phyloP scores from a whole-genome alignment of 306 rosid species.

The Cicer judaicum region DNA sequence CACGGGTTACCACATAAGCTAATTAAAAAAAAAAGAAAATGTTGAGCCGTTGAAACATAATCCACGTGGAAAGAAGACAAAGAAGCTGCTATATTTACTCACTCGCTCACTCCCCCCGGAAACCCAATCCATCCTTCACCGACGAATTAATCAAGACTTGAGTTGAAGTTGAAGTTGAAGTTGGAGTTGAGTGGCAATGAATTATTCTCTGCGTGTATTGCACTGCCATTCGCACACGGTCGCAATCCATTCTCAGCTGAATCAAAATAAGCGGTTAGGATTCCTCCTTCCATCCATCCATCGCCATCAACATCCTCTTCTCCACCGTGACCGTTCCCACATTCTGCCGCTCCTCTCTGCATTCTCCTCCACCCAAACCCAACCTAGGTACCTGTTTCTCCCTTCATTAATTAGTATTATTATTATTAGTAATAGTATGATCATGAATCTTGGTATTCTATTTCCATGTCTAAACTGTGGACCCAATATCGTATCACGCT shows the following conservation, averaged over 20 bases:
- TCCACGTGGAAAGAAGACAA: conserved; percentile 34
- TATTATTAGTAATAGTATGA: neutral
- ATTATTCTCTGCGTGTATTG: conserved; percentile 51
- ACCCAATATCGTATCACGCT: neutral
- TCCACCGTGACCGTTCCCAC: neutral
- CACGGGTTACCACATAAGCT: no score
- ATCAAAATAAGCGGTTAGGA: conserved; percentile 19
- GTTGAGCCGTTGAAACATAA: conserved; percentile 41
- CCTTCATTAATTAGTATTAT: no score
- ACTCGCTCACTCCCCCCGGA: neutral
- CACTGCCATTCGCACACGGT: conserved; percentile 37
- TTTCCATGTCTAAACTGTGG: no score
- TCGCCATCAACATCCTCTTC: neutral
- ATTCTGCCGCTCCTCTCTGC: conserved; percentile 38
- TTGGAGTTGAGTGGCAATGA: conserved; percentile 19
- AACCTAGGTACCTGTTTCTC: conserved; percentile 12
- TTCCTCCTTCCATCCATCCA: conserved; percentile 20
- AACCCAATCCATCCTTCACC: neutral
- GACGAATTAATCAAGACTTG: neutral
- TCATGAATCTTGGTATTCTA: neutral
- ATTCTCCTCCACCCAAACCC: conserved; percentile 39
- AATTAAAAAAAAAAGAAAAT: no score
- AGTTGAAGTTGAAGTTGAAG: neutral
- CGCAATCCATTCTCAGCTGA: neutral
- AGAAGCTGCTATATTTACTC: neutral